Conservation (phyloP, 2,329 filamentous ascomycete genomes). For the Trichoderma semiorbis region DNA sequence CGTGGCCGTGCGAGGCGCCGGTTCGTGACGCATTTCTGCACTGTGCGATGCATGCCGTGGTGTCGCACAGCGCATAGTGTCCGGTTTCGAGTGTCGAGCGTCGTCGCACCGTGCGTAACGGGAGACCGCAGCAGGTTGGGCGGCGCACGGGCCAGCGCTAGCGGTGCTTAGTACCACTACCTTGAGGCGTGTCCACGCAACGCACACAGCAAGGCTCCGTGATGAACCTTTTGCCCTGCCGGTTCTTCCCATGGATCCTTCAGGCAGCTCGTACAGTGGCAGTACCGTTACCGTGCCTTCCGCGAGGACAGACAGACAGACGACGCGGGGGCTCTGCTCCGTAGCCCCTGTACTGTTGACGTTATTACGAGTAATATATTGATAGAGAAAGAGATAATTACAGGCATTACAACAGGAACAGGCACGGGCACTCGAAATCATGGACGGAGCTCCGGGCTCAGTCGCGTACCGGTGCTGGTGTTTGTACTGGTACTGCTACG, state of each 20-base stretch:
- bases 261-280: background rate
- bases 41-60: background rate
- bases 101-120: slow-evolving; percentile 4
- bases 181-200: background rate
- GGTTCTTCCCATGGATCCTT: background rate
- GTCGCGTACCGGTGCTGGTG: background rate
- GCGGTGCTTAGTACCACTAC: background rate
- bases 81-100: background rate
- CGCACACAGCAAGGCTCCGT: background rate
- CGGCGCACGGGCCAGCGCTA: slow-evolving; percentile 11
- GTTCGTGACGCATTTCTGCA: background rate
- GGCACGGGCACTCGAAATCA: background rate
- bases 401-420: background rate
- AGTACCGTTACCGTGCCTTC: background rate
- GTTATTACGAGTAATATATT: no score
- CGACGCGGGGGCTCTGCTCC: no score
- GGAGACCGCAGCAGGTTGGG: slow-evolving; percentile 12
- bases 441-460: background rate
- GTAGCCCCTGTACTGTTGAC: no score
- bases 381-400: background rate
- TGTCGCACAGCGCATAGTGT: slow-evolving; percentile 4
- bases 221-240: background rate
- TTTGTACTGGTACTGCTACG: background rate
- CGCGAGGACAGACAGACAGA: background rate
- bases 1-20: background rate